Percentiles rank a stretch among this genome's conserved stretches.
phyloP scores from a whole-genome alignment of 2,329 filamentous ascomycete species.

The Cadophora luteo-olivacea region DNA sequence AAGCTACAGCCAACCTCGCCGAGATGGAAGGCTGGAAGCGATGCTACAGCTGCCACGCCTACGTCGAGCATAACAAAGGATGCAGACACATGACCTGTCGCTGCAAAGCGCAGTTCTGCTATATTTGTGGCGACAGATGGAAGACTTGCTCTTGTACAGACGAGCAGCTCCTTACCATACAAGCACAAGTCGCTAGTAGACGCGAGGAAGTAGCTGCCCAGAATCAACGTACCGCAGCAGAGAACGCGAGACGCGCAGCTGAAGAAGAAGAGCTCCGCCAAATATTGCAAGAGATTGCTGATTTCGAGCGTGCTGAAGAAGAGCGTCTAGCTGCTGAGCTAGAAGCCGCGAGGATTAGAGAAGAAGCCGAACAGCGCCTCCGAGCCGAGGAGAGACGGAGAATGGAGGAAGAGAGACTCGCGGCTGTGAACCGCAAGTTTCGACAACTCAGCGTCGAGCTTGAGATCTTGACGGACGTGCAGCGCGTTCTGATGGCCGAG shows the following conservation, averaged over 20 bases:
- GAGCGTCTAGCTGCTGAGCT: conserved; percentile 46
- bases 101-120: conserved; percentile 84
- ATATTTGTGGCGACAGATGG: conserved; percentile 77
- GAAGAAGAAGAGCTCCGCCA: conserved; percentile 48
- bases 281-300: conserved; percentile 54
- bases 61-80: conserved; percentile 79
- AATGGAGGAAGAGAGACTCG: conserved; percentile 50
- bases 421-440: conserved; percentile 50
- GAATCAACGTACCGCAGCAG: conserved; percentile 49
- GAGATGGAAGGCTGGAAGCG: conserved; percentile 75
- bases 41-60: conserved; percentile 71
- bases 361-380: conserved; percentile 47
- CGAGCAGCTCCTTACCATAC: conserved; percentile 47
- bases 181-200: conserved; percentile 5
- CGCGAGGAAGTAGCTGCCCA: neutral
- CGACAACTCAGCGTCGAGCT: conserved; percentile 47
- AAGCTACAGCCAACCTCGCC: conserved; percentile 64
- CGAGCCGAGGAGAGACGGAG: conserved; percentile 49
- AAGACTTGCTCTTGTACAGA: conserved; percentile 71
- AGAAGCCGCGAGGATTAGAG: conserved; percentile 47
- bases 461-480: conserved; percentile 50
- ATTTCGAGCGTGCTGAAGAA: conserved; percentile 55
- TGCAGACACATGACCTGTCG: conserved; percentile 90
- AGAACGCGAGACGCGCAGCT: conserved; percentile 23
- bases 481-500: conserved; percentile 48